These are phyloP conservation scores for Aspergillus sp. DNA, from an alignment of 2,329 filamentous ascomycete genomes.

Conservation along the genomic window DNA sequence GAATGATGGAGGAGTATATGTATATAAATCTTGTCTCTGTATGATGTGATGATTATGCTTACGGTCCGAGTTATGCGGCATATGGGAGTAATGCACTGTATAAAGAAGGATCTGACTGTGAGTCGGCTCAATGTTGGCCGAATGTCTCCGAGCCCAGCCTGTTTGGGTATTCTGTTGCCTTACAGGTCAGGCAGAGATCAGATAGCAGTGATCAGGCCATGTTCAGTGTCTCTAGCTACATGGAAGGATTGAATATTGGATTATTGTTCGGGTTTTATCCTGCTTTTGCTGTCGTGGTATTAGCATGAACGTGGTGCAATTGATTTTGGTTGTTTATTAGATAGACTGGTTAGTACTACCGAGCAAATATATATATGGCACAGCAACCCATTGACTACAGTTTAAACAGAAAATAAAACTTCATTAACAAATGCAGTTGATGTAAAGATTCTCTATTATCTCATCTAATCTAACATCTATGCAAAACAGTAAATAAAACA, in stretches of 20 bases:
- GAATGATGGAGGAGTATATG: no score
- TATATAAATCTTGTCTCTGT: no score
- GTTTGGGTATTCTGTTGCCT: not conserved
- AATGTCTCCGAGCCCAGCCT: conserved; percentile 3
- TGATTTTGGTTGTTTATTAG: no score
- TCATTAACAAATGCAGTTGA: no score
- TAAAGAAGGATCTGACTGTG: not conserved
- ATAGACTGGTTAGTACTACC: no score
- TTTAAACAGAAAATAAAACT: no score
- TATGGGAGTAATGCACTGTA: not conserved
- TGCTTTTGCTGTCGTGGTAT: no score
- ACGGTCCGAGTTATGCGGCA: not conserved
- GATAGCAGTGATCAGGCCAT: not conserved
- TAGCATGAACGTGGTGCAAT: no score
- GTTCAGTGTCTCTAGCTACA: not conserved
- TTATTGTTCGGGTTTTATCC: no score
- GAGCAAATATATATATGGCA: no score
- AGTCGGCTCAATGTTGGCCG: not conserved
- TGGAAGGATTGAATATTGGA: no score
- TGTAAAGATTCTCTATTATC: not conserved
- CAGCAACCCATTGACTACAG: no score
- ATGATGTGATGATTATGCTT: not conserved
- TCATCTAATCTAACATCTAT: not conserved
- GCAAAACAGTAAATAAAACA: not conserved
- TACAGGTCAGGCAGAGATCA: not conserved